phyloP scores from a whole-genome alignment of 2,329 filamentous ascomycete genomes.

The Colletotrichum euphorbiae region DNA sequence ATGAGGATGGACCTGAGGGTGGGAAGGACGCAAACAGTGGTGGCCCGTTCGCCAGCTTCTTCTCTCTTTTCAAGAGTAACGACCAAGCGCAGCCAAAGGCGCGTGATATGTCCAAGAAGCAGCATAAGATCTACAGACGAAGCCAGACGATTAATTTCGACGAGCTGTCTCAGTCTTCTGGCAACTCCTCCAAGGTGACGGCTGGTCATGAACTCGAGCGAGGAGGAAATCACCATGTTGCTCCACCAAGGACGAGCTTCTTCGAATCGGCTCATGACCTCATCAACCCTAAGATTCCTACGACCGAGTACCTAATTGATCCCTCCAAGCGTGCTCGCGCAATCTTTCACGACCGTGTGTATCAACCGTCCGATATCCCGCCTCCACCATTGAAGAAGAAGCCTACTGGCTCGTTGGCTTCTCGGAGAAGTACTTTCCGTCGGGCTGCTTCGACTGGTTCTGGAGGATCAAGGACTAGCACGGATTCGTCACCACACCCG shows the following conservation, averaged over 20 bases:
- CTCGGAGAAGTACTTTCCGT: slow-evolving; percentile 48
- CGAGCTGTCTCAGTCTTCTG: slow-evolving; percentile 49
- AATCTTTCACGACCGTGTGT: slow-evolving; percentile 97
- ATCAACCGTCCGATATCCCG: slow-evolving; percentile 93
- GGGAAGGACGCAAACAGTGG: slow-evolving; percentile 46
- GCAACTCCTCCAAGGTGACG: slow-evolving; percentile 57
- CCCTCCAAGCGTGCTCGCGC: slow-evolving; percentile 84
- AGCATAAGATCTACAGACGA: slow-evolving; percentile 78
- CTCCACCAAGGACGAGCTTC: slow-evolving; percentile 90
- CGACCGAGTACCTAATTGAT: slow-evolving; percentile 84
- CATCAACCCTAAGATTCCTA: slow-evolving; percentile 88
- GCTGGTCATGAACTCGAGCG: slow-evolving; percentile 62
- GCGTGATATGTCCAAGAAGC: slow-evolving; percentile 66
- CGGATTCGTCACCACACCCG: slow-evolving; percentile 39
- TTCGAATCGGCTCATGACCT: slow-evolving; percentile 96
- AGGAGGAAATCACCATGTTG: slow-evolving; percentile 62
- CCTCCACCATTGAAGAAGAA: slow-evolving; percentile 76
- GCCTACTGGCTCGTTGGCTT: slow-evolving; percentile 49
- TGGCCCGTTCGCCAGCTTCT: slow-evolving; percentile 71
- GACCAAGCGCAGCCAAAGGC: slow-evolving; percentile 57
- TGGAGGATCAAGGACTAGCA: slow-evolving; percentile 40
- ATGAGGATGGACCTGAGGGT: slow-evolving; percentile 42
- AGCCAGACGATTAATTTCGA: slow-evolving; percentile 77
- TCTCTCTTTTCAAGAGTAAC: slow-evolving; percentile 78
- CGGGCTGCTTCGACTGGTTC: slow-evolving; percentile 39